These are phyloP conservation scores for Hyaloscypha finlandica DNA, from an alignment of 495 filamentous ascomycete species.

Conservation along the genomic window DNA sequence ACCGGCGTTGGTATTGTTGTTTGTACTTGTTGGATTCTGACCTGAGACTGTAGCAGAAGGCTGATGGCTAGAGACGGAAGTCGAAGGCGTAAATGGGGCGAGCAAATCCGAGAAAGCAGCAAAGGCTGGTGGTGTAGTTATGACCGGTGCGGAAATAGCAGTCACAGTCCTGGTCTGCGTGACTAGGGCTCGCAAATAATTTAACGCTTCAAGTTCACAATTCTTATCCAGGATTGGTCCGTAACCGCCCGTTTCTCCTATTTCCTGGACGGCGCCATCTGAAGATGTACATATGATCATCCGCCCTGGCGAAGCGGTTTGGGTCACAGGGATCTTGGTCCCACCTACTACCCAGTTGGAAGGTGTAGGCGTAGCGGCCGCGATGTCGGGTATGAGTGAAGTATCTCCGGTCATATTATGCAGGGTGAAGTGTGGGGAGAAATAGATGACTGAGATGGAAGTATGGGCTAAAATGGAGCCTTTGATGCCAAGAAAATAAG, in stretches of 20 bases:
- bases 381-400: constrained; percentile 1
- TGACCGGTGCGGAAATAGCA: background rate
- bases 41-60: background rate
- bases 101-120: background rate
- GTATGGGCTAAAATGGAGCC: constrained; percentile 9
- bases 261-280: background rate
- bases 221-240: background rate
- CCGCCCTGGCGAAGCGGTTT: constrained; percentile 7
- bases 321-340: background rate
- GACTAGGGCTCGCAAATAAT: background rate
- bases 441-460: constrained; percentile 20
- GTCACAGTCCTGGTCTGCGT: constrained; percentile 10
- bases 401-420: constrained; percentile 23
- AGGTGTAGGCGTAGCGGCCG: constrained; percentile 1
- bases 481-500: constrained; percentile 19
- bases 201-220: constrained; percentile 6
- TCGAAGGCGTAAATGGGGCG: background rate
- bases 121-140: background rate
- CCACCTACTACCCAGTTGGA: background rate
- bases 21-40: background rate
- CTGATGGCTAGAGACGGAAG: background rate
- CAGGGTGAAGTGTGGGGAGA: constrained; percentile 15
- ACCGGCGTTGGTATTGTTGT: constrained; percentile 1
- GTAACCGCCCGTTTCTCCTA: constrained; percentile 11
- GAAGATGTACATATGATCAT: background rate